These are phyloP conservation scores for Daedalea quercina DNA, from an alignment of 768 basidiomycete species.

Conservation along the genomic window DNA sequence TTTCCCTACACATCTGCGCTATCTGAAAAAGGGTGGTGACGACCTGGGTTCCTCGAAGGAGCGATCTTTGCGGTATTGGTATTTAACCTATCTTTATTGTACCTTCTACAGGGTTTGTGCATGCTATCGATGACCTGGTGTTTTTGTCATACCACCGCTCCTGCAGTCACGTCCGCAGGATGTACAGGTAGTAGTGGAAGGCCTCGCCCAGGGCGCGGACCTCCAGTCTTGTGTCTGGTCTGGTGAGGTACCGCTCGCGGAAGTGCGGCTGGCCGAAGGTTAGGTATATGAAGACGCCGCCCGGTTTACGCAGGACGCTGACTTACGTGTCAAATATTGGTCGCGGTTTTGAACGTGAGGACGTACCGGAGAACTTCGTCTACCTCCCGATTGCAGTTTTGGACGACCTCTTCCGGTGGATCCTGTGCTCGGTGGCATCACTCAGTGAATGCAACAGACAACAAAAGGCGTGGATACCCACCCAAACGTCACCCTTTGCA, in stretches of 20 bases:
- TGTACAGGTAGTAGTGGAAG: slow-evolving; percentile 82
- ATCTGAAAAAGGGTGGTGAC: slow-evolving; percentile 8
- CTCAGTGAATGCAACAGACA: too few relatives aligned
- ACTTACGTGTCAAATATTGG: too few relatives aligned
- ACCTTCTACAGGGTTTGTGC: neutral
- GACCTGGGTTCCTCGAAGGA: too few relatives aligned
- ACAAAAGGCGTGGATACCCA: slow-evolving; percentile 24
- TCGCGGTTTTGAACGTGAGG: neutral
- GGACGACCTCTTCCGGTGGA: slow-evolving; percentile 64
- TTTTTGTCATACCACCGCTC: too few relatives aligned
- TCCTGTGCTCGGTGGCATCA: slow-evolving; percentile 35
- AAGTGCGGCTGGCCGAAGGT: slow-evolving; percentile 92
- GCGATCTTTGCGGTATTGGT: too few relatives aligned
- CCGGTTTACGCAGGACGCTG: slow-evolving; percentile 37
- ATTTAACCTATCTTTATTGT: neutral
- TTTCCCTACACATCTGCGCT: slow-evolving; percentile 43
- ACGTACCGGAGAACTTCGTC: slow-evolving; percentile 65
- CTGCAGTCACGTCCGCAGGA: slow-evolving; percentile 31
- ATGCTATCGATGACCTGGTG: too few relatives aligned
- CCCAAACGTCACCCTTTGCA: slow-evolving; percentile 78
- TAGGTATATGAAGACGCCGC: slow-evolving; percentile 65
- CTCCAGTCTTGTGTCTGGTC: slow-evolving; percentile 52
- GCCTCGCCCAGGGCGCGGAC: slow-evolving; percentile 68
- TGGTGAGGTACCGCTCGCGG: slow-evolving; percentile 58
- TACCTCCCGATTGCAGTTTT: slow-evolving; percentile 70